These are phyloP conservation scores for Leccinum pachyderme DNA, from an alignment of 1,284 basidiomycete species.

Conservation along the genomic window DNA sequence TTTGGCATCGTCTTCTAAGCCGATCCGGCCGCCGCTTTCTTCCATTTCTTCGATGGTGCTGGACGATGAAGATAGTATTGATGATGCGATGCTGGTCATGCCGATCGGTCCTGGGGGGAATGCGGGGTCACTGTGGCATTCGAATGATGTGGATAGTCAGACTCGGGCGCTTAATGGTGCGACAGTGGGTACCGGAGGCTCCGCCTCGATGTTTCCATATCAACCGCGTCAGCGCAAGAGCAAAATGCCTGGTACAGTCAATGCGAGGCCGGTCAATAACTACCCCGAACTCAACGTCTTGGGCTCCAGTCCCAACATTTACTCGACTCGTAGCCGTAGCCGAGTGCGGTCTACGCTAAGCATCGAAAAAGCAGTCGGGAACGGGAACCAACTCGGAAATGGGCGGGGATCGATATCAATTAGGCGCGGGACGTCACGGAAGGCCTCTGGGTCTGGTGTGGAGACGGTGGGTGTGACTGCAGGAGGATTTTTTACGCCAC, in stretches of 20 bases:
- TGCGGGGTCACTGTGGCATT: constrained; percentile 11
- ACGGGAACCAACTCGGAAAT: constrained; percentile 32
- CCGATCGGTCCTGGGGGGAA: constrained; percentile 51
- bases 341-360: constrained; percentile 61
- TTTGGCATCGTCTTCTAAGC: constrained; percentile 24
- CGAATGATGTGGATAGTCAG: constrained; percentile 10
- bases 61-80: constrained; percentile 66
- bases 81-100: constrained; percentile 75
- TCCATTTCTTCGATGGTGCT: constrained; percentile 24
- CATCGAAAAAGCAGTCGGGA: constrained; percentile 42
- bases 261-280: constrained; percentile 31
- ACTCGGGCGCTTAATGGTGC: not conserved
- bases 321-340: constrained; percentile 34
- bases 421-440: constrained; percentile 59
- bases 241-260: constrained; percentile 21
- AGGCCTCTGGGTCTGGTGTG: constrained; percentile 64
- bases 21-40: constrained; percentile 10
- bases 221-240: constrained; percentile 41
- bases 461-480: constrained; percentile 70
- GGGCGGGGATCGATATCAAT: constrained; percentile 60
- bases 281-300: constrained; percentile 18
- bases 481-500: constrained; percentile 69
- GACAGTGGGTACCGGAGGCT: constrained; percentile 4
- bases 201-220: constrained; percentile 26
- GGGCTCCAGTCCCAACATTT: constrained; percentile 13